Base-by-base conservation (phyloP, 768 basidiomycete genomes). In the Cytidiella melzeri region DNA sequence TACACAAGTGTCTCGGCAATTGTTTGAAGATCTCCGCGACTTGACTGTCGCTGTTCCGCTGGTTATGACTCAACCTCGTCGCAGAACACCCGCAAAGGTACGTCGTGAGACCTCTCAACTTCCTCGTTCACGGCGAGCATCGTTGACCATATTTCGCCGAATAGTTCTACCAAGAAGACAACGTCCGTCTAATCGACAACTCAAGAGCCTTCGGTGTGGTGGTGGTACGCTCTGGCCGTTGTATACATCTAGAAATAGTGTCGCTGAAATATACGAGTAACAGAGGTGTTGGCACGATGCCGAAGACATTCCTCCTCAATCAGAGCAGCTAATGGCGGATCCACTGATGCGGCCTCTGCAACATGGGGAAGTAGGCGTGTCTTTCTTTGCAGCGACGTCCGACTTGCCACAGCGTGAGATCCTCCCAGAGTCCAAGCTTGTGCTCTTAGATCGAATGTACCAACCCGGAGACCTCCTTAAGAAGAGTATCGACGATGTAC, bases 221-320 rank as follows among this genome's bases (percentile, higher is more conserved):
- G 12, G 23, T 55, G 43, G 48, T 50, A 28, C n/a, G 47, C n/a
- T 21, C 19, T n/a, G 9, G 40, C 40, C 40, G 15, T 41, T 41
- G 40, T 23, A 34, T n/a, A n/a, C n/a, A n/a, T n/a, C 30, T 34
- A 34, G 7, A 34, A 15, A 15, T 15, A 39, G 11, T 41, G 44
- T 21, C 27, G 3, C 24, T 37, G 41, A 42, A 9, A 30, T 24
- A 11, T 23, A 13, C 45, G 30, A 34, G 9, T 15, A 7, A 7
- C 61, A 93, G 91, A 80, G 88, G 67, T 89, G 84, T 59, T 93
- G 91, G 92, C 84, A 89, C 54, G 89, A 92, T 63, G 81, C 83
- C 9, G 90, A 93, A 55, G 88, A 90, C 51, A 61, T 79, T 12
- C 74, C 73, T 26, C 66, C 67, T 0, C 67, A 72, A 3, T 63